Percentiles rank a stretch among this genome's conserved stretches.
These are phyloP conservation scores for Carex scoparia DNA, from an alignment of 176 grass and related monocot species.

Conservation along the genomic window DNA sequence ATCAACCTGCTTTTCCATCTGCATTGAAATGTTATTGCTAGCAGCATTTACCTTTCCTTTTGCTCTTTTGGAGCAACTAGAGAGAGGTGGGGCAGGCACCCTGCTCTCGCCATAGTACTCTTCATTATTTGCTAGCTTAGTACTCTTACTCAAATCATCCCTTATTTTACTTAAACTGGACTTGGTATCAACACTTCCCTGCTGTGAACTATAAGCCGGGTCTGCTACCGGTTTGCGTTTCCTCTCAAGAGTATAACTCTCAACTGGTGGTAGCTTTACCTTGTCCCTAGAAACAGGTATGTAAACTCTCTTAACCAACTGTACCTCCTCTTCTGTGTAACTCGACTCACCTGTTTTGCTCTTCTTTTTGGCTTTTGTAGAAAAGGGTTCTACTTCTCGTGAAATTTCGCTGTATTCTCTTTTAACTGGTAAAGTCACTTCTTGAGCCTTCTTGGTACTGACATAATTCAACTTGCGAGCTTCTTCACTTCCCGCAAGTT, in stretches of 20 bases:
- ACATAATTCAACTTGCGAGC: background rate
- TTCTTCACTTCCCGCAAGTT: slow-evolving; percentile 35
- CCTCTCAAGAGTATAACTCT: slow-evolving; percentile 44
- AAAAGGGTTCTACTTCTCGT: slow-evolving; percentile 43
- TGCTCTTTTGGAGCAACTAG: slow-evolving; percentile 44
- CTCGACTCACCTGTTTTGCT: slow-evolving; percentile 43
- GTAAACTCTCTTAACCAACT: slow-evolving; percentile 37
- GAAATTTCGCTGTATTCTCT: slow-evolving; percentile 38
- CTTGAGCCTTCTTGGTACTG: slow-evolving; percentile 2
- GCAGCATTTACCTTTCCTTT: slow-evolving; percentile 54
- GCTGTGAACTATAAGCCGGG: slow-evolving; percentile 25
- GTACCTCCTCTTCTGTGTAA: slow-evolving; percentile 39
- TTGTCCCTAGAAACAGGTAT: slow-evolving; percentile 39
- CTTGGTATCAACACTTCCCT: slow-evolving; percentile 29
- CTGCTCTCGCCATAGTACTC: slow-evolving; percentile 8
- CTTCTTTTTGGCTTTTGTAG: slow-evolving; percentile 46
- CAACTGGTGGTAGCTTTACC: slow-evolving; percentile 38
- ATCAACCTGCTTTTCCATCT: slow-evolving; percentile 38
- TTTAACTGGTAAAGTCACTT: slow-evolving; percentile 27
- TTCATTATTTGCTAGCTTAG: slow-evolving; percentile 34
- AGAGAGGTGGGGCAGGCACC: background rate
- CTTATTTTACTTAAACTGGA: slow-evolving; percentile 33
- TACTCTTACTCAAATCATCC: slow-evolving; percentile 34
- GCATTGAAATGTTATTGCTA: slow-evolving; percentile 8
- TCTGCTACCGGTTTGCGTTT: slow-evolving; percentile 49